Evolutionary conservation across 78 protist species (phyloP), one percentile per base, ranked within the genome.

Genomic region (Bodo saltans): DNA sequence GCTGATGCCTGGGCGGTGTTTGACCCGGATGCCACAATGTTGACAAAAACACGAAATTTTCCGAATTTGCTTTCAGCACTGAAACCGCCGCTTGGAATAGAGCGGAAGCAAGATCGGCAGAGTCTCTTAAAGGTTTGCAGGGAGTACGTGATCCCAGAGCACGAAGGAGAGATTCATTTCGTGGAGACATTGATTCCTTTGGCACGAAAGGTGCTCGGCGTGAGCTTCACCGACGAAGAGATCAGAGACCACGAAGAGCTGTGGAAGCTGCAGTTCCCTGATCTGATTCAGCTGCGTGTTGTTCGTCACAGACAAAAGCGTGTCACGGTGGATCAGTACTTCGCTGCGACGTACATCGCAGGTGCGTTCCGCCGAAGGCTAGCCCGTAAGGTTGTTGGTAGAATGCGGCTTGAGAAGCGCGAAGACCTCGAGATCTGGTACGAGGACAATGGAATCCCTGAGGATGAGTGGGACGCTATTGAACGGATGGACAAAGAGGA

Each of bases 241-340:
- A 30, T 76, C 34, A 1, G 37, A 3, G 81, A 47, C 34, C 81
- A 76, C 27, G 81, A 76, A 27, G 81, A 76, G 26, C 17, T 12
- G 23, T 76, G 81, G 81, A 23, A 29, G 28, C 28, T 42, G 34
- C 60, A 39, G 21, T 76, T 76, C 52, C 81, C 81, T 2, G 67
- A 3, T 3, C 12, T 76, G 28, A 11, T 4, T 4, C 30, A 17
- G 33, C 81, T 76, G 33, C 70, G 8, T 27, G 52, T 39, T 25
- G 47, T 76, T 3, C 67, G 69, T 8, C 33, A 76, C 67, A 8
- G 81, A 25, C 35, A 76, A 33, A 47, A 76, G 67, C 40, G 81
- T 37, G 69, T 76, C 29, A 76, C 81, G 3, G n/a, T 76, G 32
- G 81, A 76, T 38, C 81, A 76, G 81, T 76, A 32, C 81, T 39